Percentiles rank a stretch among this genome's conserved stretches.
These are phyloP conservation scores for Neurospora sp. DNA, from an alignment of 495 filamentous ascomycete genomes.

Conservation along the genomic window DNA sequence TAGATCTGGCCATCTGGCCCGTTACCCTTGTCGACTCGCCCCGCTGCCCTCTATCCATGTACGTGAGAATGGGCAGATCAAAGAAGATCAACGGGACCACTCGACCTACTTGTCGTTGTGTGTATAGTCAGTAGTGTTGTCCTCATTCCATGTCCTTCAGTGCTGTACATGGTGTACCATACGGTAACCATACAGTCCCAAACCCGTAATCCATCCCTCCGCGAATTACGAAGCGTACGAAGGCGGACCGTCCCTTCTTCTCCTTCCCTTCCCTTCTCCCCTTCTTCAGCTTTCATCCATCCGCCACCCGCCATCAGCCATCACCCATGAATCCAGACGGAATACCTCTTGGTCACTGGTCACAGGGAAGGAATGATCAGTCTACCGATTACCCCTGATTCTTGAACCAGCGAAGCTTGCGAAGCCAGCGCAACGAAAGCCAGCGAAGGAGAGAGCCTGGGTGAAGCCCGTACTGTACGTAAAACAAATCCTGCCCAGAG, in stretches of 20 bases:
- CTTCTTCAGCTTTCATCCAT: neutral
- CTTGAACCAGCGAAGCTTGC: neutral
- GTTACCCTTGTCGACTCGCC: neutral
- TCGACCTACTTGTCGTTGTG: neutral
- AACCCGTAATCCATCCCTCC: neutral
- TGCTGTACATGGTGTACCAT: neutral
- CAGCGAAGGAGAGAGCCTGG: neutral
- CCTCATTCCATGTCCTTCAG: neutral
- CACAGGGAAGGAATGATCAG: neutral
- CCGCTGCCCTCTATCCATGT: neutral
- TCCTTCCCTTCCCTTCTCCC: neutral
- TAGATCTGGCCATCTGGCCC: neutral
- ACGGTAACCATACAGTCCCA: neutral
- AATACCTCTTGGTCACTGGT: neutral
- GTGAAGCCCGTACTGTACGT: neutral
- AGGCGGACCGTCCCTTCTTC: neutral
- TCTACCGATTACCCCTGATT: neutral
- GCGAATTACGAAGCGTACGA: neutral
- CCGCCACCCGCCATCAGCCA: neutral
- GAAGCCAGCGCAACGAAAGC: neutral
- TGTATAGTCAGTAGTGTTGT: neutral
- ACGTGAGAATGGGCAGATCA: neutral
- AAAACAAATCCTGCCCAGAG: neutral
- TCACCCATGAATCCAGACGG: neutral
- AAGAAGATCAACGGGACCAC: neutral